These are phyloP conservation scores for Puccinia triticina DNA, from an alignment of 1,284 basidiomycete genomes.

Conservation along the genomic window DNA sequence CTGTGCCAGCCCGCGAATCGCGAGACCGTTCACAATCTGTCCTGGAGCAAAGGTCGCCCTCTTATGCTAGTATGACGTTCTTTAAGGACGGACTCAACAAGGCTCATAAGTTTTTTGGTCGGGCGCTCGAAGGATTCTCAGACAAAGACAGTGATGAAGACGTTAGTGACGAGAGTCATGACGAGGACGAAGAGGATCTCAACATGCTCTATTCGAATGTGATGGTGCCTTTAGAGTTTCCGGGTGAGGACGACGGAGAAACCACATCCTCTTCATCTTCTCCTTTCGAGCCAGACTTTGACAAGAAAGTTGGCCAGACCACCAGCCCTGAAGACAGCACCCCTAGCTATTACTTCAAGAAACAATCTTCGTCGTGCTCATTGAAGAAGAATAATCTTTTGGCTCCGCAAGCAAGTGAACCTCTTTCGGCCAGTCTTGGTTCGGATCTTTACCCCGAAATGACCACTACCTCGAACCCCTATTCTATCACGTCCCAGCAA, in stretches of 20 bases:
- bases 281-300: not conserved
- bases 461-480: not conserved
- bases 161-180: not conserved
- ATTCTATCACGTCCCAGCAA: not conserved
- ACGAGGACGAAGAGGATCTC: conserved; percentile 27
- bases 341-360: not conserved
- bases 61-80: not conserved
- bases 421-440: not conserved
- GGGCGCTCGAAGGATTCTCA: conserved; percentile 21
- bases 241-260: conserved; percentile 6
- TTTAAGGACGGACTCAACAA: conserved; percentile 2
- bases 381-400: not conserved
- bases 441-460: not conserved
- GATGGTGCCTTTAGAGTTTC: conserved; percentile 31
- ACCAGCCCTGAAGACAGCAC: not conserved
- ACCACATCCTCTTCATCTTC: not conserved
- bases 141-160: conserved; percentile 4
- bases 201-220: conserved; percentile 20
- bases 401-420: not conserved
- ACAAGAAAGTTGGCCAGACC: not conserved
- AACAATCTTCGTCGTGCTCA: not conserved
- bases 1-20: not conserved
- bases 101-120: conserved; percentile 17
- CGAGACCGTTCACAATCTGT: not conserved
- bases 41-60: not conserved